Evolutionary conservation across 352 stramenopile genomes (phyloP).

Genomic region (Thalassiosira livingstoniorum): DNA sequence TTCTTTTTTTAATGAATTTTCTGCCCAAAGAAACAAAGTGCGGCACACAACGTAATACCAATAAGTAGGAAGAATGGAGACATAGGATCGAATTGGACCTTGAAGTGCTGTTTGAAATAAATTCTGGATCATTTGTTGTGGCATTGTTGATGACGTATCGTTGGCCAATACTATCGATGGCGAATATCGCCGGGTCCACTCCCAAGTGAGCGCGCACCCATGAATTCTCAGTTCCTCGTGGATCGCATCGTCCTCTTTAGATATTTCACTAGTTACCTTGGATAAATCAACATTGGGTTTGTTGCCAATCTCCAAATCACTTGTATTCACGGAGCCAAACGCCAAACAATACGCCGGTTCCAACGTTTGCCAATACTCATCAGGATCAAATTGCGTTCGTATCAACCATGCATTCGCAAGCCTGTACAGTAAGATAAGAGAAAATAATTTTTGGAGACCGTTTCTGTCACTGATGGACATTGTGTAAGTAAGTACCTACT

Average conservation of each 20-base stretch:
- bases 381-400: constrained; percentile 85
- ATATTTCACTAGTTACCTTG: too few species aligned
- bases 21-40: constrained; percentile 55
- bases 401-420: constrained; percentile 78
- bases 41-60: constrained; percentile 72
- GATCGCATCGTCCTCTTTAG: constrained; percentile 13
- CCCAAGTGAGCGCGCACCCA: constrained; percentile 79
- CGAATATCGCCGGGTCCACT: constrained; percentile 77
- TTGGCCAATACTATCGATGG: not conserved
- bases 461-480: too few species aligned
- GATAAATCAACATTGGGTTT: too few species aligned
- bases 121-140: not conserved
- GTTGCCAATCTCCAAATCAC: too few species aligned
- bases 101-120: constrained; percentile 38
- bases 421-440: constrained; percentile 52
- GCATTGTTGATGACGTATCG: constrained; percentile 1
- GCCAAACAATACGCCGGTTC: constrained; percentile 84
- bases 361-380: constrained; percentile 85
- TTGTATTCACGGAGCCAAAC: constrained; percentile 44
- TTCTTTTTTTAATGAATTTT: too few species aligned
- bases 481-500: too few species aligned
- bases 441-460: not conserved
- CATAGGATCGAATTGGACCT: constrained; percentile 78
- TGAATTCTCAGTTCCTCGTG: constrained; percentile 12
- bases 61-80: constrained; percentile 80